Evolutionary conservation across 208 protist species (phyloP).

Genomic region (Angomonas desouzai): DNA sequence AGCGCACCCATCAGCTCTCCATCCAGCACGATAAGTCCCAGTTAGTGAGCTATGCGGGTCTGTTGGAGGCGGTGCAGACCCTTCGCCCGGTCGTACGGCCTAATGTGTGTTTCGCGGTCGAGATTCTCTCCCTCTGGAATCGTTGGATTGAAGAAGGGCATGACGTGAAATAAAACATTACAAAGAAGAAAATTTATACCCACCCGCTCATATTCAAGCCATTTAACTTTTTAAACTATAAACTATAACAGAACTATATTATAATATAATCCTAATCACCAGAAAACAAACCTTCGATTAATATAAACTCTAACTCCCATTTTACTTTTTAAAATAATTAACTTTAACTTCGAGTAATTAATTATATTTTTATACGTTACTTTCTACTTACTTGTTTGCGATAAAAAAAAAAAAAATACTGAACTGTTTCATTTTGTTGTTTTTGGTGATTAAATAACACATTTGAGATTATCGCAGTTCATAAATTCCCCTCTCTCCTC

Average conservation of each 20-base stretch:
- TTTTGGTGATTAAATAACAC: no score
- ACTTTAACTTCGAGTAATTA: constrained; percentile 1
- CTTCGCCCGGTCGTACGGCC: constrained; percentile 49
- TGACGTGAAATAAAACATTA: constrained; percentile 5
- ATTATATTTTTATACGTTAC: neutral
- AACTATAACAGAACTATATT: no score
- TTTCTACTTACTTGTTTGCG: neutral
- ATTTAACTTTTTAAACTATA: no score
- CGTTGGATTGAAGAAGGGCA: constrained; percentile 1
- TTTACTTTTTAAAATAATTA: constrained; percentile 8
- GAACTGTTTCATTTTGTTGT: constrained; percentile 8
- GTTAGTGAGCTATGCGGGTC: constrained; percentile 5
- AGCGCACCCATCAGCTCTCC: neutral
- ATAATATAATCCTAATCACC: no score
- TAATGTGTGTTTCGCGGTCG: constrained; percentile 64
- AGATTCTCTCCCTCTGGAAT: constrained; percentile 55
- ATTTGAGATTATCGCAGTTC: no score
- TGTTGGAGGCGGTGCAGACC: constrained; percentile 35
- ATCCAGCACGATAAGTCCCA: constrained; percentile 1
- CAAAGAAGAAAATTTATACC: no score
- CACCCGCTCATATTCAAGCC: no score
- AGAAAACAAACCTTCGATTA: no score
- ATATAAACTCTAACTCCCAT: no score
- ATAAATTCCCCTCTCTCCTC: neutral
- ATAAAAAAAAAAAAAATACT: neutral